Base-by-base conservation (phyloP, 139 green algal genomes). In the Chlorella ohadii region DNA sequence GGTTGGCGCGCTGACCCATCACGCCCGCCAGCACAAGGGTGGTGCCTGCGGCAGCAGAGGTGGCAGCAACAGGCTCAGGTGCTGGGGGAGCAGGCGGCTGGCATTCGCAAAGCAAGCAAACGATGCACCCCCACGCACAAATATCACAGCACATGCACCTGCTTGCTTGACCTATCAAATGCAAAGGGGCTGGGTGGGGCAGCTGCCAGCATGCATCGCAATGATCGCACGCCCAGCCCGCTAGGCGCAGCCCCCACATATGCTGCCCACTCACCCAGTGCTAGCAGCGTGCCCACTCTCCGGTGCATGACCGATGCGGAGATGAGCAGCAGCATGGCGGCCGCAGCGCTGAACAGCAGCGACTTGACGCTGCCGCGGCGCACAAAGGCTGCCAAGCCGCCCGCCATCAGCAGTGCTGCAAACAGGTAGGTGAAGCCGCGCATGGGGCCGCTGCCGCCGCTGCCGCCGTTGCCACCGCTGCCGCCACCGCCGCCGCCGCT, bases 371-470 rank as follows among this genome's bases (percentile, higher is more conserved):
- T 90, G 51, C 79, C 81, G 22, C 59, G 70, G 17, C 51, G 77
- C 39, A 85, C 23, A 28, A 79, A 90, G 5, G 65, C 86, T 47
- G 47, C 41, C 27, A 90, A 22, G 31, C 86, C 86, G 51, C 73
- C 81, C 23, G 44, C 67, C 34, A 87, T 63, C 4, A 89, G 66
- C 7, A 68, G 17, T 22, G 76, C 23, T 25, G 73, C 51, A 64
- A 87, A 89, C 12, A 89, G 28, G 36, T 89, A 89, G 4, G 86
- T 89, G 51, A 68, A 78, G 17, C 65, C 55, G 23, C 81, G 81
- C 86, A 89, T 89, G 23, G 51, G 56, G 47, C 83, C 67, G 25
- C 65, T 75, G 23, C 73, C 86, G 44, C 80, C 33, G 44, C 81
- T 51, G 44, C 76, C 79, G 34, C 80, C 59, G 39, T 66, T 68